Evolutionary conservation across 495 filamentous ascomycete genomes (phyloP).

Genomic region (Daldinia vernicosa): DNA sequence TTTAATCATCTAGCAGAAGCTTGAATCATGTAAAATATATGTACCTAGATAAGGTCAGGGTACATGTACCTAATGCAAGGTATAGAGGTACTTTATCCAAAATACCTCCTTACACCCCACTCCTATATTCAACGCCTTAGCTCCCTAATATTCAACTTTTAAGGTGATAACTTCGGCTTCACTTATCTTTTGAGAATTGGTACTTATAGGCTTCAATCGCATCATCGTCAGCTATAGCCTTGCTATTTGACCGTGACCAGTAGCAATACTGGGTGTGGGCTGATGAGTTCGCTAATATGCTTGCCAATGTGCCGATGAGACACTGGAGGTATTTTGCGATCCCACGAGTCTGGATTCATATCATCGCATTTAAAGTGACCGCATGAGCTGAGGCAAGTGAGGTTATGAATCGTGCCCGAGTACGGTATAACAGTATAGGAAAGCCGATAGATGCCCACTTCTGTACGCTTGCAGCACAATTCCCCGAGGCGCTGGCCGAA

Average conservation of each 20-base stretch:
- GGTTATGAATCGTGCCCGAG: background rate
- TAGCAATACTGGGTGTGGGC: background rate
- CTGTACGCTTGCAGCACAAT: no score
- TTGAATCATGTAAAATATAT: no score
- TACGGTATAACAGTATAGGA: background rate
- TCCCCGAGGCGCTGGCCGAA: background rate
- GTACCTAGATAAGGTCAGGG: background rate
- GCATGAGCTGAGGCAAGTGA: constrained; percentile 23
- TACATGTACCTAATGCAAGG: no score
- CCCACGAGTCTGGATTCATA: constrained; percentile 22
- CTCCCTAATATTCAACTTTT: background rate
- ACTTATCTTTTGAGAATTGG: background rate
- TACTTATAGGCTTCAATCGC: background rate
- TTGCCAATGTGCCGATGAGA: constrained; percentile 24
- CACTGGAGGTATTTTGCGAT: constrained; percentile 17
- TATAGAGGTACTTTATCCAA: background rate
- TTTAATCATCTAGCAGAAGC: no score
- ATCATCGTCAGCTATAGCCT: background rate
- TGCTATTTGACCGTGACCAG: constrained; percentile 7
- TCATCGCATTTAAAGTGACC: constrained; percentile 4
- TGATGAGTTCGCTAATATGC: background rate
- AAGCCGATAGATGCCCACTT: no score
- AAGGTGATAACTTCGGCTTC: background rate
- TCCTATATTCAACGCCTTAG: background rate
- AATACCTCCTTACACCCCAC: background rate